Conservation (phyloP, 306 rosid species). For the Prunus mume region DNA sequence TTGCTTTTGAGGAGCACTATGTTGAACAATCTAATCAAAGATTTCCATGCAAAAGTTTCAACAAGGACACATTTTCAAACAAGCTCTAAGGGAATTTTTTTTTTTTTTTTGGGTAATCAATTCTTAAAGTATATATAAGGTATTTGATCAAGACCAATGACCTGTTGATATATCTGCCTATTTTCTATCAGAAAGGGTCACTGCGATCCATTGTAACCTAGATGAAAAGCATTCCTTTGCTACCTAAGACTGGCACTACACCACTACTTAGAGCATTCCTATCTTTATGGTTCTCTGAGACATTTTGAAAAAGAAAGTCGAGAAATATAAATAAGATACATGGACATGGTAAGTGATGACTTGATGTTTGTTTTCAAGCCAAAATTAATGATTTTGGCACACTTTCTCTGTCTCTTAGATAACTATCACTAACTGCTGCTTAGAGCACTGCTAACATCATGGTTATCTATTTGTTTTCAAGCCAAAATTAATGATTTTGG, state of each 20-base stretch:
- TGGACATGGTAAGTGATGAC: neutral
- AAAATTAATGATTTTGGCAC: neutral
- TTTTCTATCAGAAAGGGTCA: neutral
- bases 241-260: neutral
- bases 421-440: neutral
- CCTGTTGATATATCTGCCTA: neutral
- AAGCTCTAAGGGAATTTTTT: neutral
- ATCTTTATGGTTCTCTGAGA: neutral
- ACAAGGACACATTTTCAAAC: neutral
- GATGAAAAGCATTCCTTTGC: neutral
- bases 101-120: neutral
- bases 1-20: neutral
- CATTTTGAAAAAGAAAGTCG: neutral
- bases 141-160: neutral
- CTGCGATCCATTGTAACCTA: neutral
- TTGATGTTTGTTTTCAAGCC: neutral
- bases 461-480: neutral
- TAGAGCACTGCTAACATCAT: neutral
- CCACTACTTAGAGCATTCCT: neutral
- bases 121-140: neutral
- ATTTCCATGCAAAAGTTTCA: neutral
- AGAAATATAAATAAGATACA: neutral
- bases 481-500: neutral
- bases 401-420: neutral
- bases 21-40: neutral